phyloP scores from a whole-genome alignment of 2,329 filamentous ascomycete species.

The Microthyrium microscopicum region DNA sequence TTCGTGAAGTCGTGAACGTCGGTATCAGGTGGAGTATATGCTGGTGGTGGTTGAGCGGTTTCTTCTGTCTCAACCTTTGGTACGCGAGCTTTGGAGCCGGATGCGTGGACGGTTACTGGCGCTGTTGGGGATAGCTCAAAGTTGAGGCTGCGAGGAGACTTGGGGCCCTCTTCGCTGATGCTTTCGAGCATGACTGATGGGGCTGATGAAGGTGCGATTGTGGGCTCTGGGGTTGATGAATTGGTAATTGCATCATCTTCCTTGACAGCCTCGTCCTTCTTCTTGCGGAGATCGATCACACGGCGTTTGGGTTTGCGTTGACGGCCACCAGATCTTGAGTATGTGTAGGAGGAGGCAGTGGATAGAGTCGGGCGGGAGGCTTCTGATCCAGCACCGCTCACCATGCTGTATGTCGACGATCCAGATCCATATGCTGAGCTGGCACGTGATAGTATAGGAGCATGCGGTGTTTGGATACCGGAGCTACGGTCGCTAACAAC shows the following conservation, averaged over 20 bases:
- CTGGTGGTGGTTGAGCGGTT: not conserved
- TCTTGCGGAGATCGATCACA: slow-evolving; percentile 62
- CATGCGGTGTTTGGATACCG: slow-evolving; percentile 21
- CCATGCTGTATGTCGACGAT: slow-evolving; percentile 10
- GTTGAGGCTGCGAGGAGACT: too few species aligned
- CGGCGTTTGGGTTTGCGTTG: slow-evolving; percentile 59
- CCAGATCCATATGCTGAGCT: slow-evolving; percentile 24
- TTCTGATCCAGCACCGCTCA: slow-evolving; percentile 11
- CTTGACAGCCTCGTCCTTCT: slow-evolving; percentile 26
- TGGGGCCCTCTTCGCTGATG: slow-evolving; percentile 1
- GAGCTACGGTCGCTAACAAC: slow-evolving; percentile 49
- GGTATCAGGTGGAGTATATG: not conserved
- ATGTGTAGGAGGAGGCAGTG: slow-evolving; percentile 35
- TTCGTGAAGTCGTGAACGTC: not conserved
- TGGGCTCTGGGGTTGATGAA: slow-evolving; percentile 6
- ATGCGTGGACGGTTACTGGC: too few species aligned
- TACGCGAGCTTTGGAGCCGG: not conserved
- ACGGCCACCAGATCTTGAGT: slow-evolving; percentile 38
- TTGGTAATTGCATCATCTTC: not conserved
- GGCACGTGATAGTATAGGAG: slow-evolving; percentile 27
- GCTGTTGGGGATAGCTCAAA: too few species aligned
- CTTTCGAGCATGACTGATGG: slow-evolving; percentile 6
- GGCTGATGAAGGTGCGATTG: slow-evolving; percentile 6
- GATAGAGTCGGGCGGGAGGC: slow-evolving; percentile 53
- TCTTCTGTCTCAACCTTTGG: not conserved